A percentile compares a stretch with the other conserved stretches of the same genome.
Evolutionary conservation across 2,329 filamentous ascomycete genomes (phyloP).

Genomic region (Alternaria conjuncta): DNA sequence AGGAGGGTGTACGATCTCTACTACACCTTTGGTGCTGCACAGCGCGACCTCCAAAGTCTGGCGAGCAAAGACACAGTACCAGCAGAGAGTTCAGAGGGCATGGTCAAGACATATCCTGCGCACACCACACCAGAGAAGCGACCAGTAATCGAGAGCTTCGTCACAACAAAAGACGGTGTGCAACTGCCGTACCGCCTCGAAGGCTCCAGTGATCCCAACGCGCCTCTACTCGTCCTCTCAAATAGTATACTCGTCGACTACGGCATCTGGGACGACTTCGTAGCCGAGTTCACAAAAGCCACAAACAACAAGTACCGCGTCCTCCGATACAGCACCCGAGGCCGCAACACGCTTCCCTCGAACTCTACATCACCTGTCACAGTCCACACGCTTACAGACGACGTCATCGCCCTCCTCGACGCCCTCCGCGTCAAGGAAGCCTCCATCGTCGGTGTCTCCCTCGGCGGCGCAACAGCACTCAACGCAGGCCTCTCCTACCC

Average conservation of each 20-base stretch:
- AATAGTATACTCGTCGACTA: constrained; percentile 82
- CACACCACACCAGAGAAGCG: constrained; percentile 32
- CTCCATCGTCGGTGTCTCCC: constrained; percentile 75
- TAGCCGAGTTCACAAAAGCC: constrained; percentile 64
- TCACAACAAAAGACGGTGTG: constrained; percentile 73
- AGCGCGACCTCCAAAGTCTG: constrained; percentile 69
- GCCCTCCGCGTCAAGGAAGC: constrained; percentile 72
- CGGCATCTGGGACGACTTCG: constrained; percentile 80
- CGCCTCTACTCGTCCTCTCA: constrained; percentile 75
- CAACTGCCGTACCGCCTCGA: constrained; percentile 76
- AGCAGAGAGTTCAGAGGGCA: constrained; percentile 60
- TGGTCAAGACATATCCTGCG: constrained; percentile 62
- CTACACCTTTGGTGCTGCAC: constrained; percentile 79
- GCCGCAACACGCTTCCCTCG: constrained; percentile 61
- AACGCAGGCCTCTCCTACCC: constrained; percentile 74
- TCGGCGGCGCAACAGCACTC: constrained; percentile 80
- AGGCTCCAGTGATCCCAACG: constrained; percentile 69
- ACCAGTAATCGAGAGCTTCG: constrained; percentile 68
- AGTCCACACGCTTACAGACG: constrained; percentile 70
- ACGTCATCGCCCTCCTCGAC: constrained; percentile 70
- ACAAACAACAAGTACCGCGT: constrained; percentile 70
- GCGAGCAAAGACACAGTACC: constrained; percentile 56
- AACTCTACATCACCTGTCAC: constrained; percentile 54
- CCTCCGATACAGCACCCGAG: constrained; percentile 78
- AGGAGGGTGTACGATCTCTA: constrained; percentile 73